Evolutionary conservation across 495 filamentous ascomycete species (phyloP), one percentile per base, ranked within the genome.

Genomic region (Trichoderma reesei): DNA sequence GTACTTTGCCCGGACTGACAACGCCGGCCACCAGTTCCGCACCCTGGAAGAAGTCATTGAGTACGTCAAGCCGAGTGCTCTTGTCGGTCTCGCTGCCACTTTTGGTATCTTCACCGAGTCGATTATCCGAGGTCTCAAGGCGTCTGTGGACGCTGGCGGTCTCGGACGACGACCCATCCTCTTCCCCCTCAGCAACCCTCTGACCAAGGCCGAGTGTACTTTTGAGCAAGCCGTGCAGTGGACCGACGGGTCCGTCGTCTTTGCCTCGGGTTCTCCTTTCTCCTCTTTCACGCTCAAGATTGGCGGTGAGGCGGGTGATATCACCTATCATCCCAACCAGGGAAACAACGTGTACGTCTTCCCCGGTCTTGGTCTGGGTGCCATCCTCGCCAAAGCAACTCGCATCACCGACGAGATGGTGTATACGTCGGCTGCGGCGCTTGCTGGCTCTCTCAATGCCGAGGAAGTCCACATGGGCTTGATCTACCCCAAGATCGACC

Each of bases 231-330:
- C 92, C 26, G 80, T 98, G 70, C 85, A 82, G 64, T 83, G 91
- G 85, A 97, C 94, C 34, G 87, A 96, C 61, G 92, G 91, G 61
- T 90, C 87, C 44, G 90, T 85, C 67, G 84, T 98, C 72, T 98
- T 98, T 70, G 94, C 94, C 66, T 96, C 91, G 18, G 94, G 94
- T 64, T 96, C 91, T 41, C 94, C 94, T 42, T 98, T 98, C 85
- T 84, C 87, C 20, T 80, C 85, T n/a, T 80, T 87, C 66, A 81
- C 84, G 59, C 85, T 83, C 51, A 81, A 83, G 73, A 79, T 83
- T 38, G 67, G 42, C 34, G 85, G 88, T 63, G 82, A 87, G 69
- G 39, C 60, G 14, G 82, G 82, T 64, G 81, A 83, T 61, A 80
- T 85, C 64, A 88, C 85, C 56, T 86, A 92, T 78, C 86, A 88